phyloP scores from a whole-genome alignment of 805 yeast species.

The Saccharomycopsis synnaedendra region DNA sequence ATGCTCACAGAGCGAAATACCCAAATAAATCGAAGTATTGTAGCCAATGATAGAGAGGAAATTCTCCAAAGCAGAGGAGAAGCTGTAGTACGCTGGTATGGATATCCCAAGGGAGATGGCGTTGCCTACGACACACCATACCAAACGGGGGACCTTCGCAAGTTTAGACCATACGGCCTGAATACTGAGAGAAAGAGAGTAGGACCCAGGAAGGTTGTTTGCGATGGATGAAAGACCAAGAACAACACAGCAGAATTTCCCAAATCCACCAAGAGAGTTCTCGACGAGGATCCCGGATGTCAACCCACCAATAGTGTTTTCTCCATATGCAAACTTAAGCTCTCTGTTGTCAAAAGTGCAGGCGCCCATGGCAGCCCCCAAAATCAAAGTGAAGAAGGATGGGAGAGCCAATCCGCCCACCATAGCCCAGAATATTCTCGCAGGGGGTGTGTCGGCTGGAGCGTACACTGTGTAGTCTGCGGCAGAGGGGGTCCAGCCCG shows the following conservation, averaged over 20 bases:
- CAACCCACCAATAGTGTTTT: constrained; percentile 67
- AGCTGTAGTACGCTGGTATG: constrained; percentile 75
- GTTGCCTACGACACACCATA: constrained; percentile 74
- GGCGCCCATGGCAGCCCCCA: constrained; percentile 81
- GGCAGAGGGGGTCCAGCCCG: constrained; percentile 95
- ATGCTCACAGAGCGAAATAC: constrained; percentile 73
- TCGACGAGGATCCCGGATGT: constrained; percentile 67
- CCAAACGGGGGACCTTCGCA: constrained; percentile 63
- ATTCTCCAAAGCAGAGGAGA: constrained; percentile 61
- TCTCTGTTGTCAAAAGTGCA: constrained; percentile 38
- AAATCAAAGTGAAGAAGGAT: constrained; percentile 55
- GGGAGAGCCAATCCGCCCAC: constrained; percentile 57
- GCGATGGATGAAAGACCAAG: constrained; percentile 80
- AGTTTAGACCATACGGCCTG: constrained; percentile 76
- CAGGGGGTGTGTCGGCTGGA: constrained; percentile 49
- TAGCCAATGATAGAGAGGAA: constrained; percentile 89
- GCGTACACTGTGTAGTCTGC: constrained; percentile 88
- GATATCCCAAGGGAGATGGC: constrained; percentile 72
- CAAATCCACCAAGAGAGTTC: constrained; percentile 77
- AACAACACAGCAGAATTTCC: constrained; percentile 78
- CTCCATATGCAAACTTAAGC: constrained; percentile 39
- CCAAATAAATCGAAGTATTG: constrained; percentile 78
- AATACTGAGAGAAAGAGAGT: constrained; percentile 77
- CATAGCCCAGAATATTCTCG: constrained; percentile 53
- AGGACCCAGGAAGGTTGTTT: constrained; percentile 89